phyloP scores from a whole-genome alignment of 83 land plant species.

The Diphasiastrum complanatum region DNA sequence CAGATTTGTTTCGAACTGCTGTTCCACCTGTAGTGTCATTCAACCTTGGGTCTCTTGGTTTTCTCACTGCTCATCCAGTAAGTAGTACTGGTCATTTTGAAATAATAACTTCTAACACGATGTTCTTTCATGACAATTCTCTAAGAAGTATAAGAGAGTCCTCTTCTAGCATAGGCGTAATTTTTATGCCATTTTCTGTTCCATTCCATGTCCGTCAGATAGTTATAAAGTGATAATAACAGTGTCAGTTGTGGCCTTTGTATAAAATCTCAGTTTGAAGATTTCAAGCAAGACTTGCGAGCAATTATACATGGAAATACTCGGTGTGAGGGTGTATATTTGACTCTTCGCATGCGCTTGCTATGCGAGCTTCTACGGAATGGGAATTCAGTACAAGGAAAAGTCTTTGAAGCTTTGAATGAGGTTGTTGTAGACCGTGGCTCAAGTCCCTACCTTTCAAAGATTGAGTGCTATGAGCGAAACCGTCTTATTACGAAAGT shows the following conservation, averaged over 20 bases:
- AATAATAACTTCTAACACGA: neutral
- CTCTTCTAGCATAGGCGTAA: too few relatives aligned
- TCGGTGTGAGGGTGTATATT: slow-evolving; percentile 79
- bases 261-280: slow-evolving; percentile 80
- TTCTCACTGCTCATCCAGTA: slow-evolving; percentile 95
- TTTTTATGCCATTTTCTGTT: neutral
- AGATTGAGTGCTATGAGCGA: slow-evolving; percentile 94
- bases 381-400: slow-evolving; percentile 84
- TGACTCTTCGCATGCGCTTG: slow-evolving; percentile 91
- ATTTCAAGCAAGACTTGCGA: slow-evolving; percentile 61
- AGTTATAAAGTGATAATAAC: neutral
- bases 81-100: slow-evolving; percentile 12
- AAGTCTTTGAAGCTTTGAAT: slow-evolving; percentile 90
- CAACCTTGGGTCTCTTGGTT: slow-evolving; percentile 97
- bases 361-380: slow-evolving; percentile 80
- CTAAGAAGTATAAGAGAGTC: neutral
- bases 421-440: slow-evolving; percentile 97
- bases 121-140: slow-evolving; percentile 2
- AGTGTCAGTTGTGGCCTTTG: too few relatives aligned
- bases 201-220: neutral
- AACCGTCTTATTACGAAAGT: slow-evolving; percentile 92
- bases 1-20: slow-evolving; percentile 80
- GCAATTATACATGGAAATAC: slow-evolving; percentile 96
- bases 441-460: slow-evolving; percentile 94
- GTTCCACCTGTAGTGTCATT: slow-evolving; percentile 98